These are phyloP conservation scores for Apiospora aurea DNA, from an alignment of 2,329 filamentous ascomycete genomes.

Conservation along the genomic window DNA sequence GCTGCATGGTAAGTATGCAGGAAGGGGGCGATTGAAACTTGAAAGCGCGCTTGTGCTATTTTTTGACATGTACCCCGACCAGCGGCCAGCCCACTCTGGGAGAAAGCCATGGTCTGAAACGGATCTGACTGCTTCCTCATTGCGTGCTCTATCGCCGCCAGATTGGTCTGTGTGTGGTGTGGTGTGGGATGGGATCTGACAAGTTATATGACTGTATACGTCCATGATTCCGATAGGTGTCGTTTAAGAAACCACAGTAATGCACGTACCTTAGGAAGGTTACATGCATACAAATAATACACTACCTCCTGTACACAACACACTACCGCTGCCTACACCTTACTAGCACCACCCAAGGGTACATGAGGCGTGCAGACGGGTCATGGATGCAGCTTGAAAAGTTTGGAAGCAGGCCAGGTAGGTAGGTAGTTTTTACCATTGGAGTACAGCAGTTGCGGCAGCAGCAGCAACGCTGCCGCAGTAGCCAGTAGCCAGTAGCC, in stretches of 20 bases:
- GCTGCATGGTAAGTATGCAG: conserved; percentile 18
- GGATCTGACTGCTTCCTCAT: conserved; percentile 18
- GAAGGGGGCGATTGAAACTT: background rate
- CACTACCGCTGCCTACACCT: background rate
- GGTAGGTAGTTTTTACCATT: background rate
- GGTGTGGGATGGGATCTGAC: conserved; percentile 14
- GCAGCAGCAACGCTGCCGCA: background rate
- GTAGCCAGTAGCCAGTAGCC: background rate
- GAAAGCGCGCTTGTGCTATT: conserved; percentile 14
- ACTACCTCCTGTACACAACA: background rate
- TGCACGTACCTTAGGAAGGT: conserved; percentile 17
- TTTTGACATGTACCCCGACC: conserved; percentile 19
- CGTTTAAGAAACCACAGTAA: conserved; percentile 6
- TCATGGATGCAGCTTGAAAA: conserved; percentile 6
- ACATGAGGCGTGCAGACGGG: conserved; percentile 13
- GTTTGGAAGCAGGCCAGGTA: background rate
- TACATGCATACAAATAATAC: conserved; percentile 8
- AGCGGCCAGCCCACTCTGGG: background rate
- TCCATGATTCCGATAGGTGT: conserved; percentile 16
- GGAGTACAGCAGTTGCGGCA: conserved; percentile 1
- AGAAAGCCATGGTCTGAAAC: conserved; percentile 15
- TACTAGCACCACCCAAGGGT: background rate
- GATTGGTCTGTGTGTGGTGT: background rate
- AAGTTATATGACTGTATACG: conserved; percentile 20
- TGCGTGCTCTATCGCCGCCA: conserved; percentile 12